Evolutionary conservation across 371 early-diverging fungal genomes (phyloP).

Genomic region (Syncephalastrum racemosum): DNA sequence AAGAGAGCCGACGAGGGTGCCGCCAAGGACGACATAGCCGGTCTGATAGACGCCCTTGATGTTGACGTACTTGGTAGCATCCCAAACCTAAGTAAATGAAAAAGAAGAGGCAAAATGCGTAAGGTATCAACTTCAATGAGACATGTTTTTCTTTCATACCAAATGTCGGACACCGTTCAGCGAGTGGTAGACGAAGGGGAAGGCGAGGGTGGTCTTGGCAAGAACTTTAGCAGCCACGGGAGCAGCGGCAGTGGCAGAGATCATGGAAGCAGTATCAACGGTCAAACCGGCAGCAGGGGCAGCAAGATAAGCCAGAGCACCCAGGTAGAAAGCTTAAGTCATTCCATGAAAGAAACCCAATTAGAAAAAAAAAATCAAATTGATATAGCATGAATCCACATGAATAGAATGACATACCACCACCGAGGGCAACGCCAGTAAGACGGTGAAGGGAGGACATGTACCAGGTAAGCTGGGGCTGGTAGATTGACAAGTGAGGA

Average conservation of each 20-base stretch:
- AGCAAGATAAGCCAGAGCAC: slow-evolving; percentile 61
- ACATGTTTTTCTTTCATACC: slow-evolving; percentile 39
- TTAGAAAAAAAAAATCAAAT: background rate
- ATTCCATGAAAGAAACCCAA: slow-evolving; percentile 1
- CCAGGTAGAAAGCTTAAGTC: slow-evolving; percentile 67
- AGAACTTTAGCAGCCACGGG: slow-evolving; percentile 46
- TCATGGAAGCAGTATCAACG: slow-evolving; percentile 66
- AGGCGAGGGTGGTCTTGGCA: slow-evolving; percentile 55
- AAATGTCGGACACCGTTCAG: slow-evolving; percentile 90
- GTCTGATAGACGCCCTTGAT: slow-evolving; percentile 80
- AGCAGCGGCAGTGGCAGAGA: slow-evolving; percentile 43
- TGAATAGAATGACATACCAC: slow-evolving; percentile 51
- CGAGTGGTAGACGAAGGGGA: slow-evolving; percentile 82
- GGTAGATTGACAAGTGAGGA: slow-evolving; percentile 86
- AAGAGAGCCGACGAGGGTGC: slow-evolving; percentile 58
- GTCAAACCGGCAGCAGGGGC: slow-evolving; percentile 56
- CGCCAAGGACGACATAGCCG: slow-evolving; percentile 79
- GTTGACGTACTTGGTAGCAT: slow-evolving; percentile 65
- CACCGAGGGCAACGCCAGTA: slow-evolving; percentile 79
- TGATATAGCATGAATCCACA: background rate
- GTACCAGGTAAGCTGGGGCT: slow-evolving; percentile 86
- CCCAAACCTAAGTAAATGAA: slow-evolving; percentile 88
- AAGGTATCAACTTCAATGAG: background rate
- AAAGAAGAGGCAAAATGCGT: background rate
- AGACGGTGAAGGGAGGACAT: slow-evolving; percentile 78